A percentile compares a stretch with the other conserved stretches of the same genome.
These are phyloP conservation scores for Aureobasidium vineae DNA, from an alignment of 2,329 filamentous ascomycete species.

Conservation along the genomic window DNA sequence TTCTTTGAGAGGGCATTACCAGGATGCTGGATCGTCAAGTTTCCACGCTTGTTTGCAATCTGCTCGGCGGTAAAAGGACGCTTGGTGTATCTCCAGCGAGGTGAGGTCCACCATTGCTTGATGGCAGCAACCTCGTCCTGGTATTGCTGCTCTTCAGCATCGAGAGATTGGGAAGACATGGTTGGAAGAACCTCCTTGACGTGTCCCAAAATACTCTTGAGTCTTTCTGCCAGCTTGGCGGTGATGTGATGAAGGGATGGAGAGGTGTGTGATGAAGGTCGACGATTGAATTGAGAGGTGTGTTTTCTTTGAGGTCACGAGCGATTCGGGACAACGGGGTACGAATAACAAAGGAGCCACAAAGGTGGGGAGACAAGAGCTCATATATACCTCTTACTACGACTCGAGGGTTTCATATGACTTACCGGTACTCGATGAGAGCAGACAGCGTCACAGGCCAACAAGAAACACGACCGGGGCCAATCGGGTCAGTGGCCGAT, in stretches of 20 bases:
- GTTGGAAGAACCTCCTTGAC: slow-evolving; percentile 18
- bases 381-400: slow-evolving; percentile 18
- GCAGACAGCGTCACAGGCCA: slow-evolving; percentile 12
- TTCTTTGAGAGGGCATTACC: slow-evolving; percentile 91
- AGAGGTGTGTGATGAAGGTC: background rate
- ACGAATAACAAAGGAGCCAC: background rate
- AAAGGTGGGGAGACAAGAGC: slow-evolving; percentile 14
- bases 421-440: slow-evolving; percentile 24
- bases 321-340: background rate
- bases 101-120: slow-evolving; percentile 91
- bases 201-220: slow-evolving; percentile 25
- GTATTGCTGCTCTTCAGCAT: slow-evolving; percentile 72
- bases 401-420: slow-evolving; percentile 5
- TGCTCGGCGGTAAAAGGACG: slow-evolving; percentile 93
- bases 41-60: slow-evolving; percentile 93
- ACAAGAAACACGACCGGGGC: background rate
- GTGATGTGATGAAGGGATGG: background rate
- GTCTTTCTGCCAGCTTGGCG: slow-evolving; percentile 26
- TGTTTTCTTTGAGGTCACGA: background rate
- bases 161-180: slow-evolving; percentile 33
- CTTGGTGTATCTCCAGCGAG: slow-evolving; percentile 90
- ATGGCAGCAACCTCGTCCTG: slow-evolving; percentile 80
- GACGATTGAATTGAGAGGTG: background rate
- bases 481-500: slow-evolving; percentile 22
- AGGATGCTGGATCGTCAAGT: slow-evolving; percentile 85